Evolutionary conservation across 768 basidiomycete species (phyloP), one percentile per base, ranked within the genome.

Genomic region (Pluteus cervinus): DNA sequence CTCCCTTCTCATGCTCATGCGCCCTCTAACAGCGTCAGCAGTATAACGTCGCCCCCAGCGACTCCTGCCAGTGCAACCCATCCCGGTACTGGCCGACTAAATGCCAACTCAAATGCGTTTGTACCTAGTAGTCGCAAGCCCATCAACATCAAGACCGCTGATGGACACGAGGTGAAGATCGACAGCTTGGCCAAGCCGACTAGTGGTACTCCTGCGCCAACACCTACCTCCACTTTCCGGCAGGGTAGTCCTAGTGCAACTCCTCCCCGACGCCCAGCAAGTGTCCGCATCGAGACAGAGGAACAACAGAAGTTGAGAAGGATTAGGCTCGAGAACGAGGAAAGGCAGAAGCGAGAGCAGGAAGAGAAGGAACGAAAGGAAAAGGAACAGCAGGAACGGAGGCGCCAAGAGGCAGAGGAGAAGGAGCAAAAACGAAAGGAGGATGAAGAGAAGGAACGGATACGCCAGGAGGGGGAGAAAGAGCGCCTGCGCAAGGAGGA

Each of bases 91-190:
- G 68, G 57, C 45, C 68, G 73, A 9, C 66, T 87, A 33, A 86
- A 79, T 50, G 73, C 75, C 3, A 69, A 67, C 49, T 84, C 86
- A 3, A 69, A 58, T 40, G 52, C 81, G 3, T 89, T 88, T 53
- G 76, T 86, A 12, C 86, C 86, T 5, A 53, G 62, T 21, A 48
- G 58, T 8, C 61, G 67, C 8, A 41, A 58, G 10, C 55, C 65
- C 25, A 47, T 56, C 38, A 71, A 75, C 22, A 65, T 86, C 42
- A 86, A 83, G 60, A 74, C 62, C 38, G 61, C 71, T 28, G 75
- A 80, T 29, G 86, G 86, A 21, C 69, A 60, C 16, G 81, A 84
- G 57, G 63, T 87, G 34, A 69, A 75, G n/a, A n/a, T n/a, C n/a
- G n/a, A n/a, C n/a, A n/a, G n/a, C 25, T 39, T 88, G 29, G 74